Percentiles rank a stretch among this genome's conserved stretches.
phyloP scores from a whole-genome alignment of 2,329 filamentous ascomycete genomes.

The Exophiala oligosperma region DNA sequence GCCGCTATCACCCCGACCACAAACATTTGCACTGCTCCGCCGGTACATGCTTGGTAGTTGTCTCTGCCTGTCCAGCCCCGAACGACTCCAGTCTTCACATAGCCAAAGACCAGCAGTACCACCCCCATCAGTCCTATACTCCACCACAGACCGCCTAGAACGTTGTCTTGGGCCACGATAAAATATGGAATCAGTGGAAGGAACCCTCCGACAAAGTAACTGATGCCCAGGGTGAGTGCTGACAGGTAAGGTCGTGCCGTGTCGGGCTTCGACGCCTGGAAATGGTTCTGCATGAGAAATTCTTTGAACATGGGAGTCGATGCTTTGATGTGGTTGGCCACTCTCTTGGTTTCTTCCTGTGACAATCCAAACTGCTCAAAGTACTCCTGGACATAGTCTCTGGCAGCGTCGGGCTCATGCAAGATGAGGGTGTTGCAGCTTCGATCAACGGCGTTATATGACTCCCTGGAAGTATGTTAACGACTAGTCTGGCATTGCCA shows the following conservation, averaged over 20 bases:
- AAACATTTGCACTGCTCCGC: conserved; percentile 65
- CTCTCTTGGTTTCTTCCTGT: conserved; percentile 28
- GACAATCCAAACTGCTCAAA: conserved; percentile 53
- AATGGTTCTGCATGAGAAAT: conserved; percentile 25
- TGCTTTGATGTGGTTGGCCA: conserved; percentile 24
- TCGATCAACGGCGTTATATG: conserved; percentile 20
- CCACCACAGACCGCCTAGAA: conserved; percentile 45
- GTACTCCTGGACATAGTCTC: conserved; percentile 46
- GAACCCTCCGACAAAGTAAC: conserved; percentile 43
- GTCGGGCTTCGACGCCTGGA: conserved; percentile 19
- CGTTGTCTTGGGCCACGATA: conserved; percentile 35
- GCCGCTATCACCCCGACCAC: conserved; percentile 66
- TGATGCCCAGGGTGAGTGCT: conserved; percentile 38
- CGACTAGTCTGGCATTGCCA: neutral
- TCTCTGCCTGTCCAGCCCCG: conserved; percentile 44
- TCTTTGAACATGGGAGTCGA: conserved; percentile 22
- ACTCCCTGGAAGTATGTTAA: conserved; percentile 20
- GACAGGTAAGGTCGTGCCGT: conserved; percentile 48
- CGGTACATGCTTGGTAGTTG: conserved; percentile 55
- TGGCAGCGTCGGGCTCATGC: conserved; percentile 47
- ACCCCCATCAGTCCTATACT: conserved; percentile 55
- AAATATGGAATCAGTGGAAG: conserved; percentile 57
- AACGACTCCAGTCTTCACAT: conserved; percentile 50
- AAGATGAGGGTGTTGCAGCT: conserved; percentile 37
- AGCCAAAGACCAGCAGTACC: conserved; percentile 53